Evolutionary conservation across 495 filamentous ascomycete species (phyloP).

Genomic region (Amphirosellinia nigrospora): DNA sequence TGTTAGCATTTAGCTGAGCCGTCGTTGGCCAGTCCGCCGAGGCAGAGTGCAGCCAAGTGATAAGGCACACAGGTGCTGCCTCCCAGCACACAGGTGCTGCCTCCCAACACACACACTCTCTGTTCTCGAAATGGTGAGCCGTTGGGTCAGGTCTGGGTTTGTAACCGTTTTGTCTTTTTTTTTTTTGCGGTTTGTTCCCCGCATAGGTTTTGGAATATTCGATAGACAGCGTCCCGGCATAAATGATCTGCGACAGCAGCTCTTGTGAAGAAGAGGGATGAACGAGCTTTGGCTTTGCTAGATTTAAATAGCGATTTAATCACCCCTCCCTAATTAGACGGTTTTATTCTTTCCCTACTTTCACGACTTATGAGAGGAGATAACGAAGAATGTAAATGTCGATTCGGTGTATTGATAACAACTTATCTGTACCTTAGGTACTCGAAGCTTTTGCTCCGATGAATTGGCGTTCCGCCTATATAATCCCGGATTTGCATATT

Average conservation of each 20-base stretch:
- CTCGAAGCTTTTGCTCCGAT: background rate
- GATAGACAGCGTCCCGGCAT: background rate
- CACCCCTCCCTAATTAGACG: background rate
- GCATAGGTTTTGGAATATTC: conserved; percentile 1
- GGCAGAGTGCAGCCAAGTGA: background rate
- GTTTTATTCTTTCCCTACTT: background rate
- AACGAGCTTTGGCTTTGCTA: background rate
- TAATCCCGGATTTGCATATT: background rate
- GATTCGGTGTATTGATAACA: background rate
- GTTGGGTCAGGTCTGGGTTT: background rate
- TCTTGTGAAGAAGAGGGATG: background rate
- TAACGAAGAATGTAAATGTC: background rate
- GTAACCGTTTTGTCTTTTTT: background rate
- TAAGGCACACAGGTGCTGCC: background rate
- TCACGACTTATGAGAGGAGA: background rate
- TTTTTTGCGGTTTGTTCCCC: background rate
- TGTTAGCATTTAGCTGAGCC: background rate
- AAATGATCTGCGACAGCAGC: background rate
- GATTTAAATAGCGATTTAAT: conserved; percentile 15
- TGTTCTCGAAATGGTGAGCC: background rate
- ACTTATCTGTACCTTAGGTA: background rate
- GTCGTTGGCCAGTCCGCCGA: background rate
- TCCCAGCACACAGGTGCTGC: background rate
- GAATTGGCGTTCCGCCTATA: background rate
- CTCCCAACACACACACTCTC: no score